Conservation (phyloP, 257 asterid species). For the Ilex aquifolium region DNA sequence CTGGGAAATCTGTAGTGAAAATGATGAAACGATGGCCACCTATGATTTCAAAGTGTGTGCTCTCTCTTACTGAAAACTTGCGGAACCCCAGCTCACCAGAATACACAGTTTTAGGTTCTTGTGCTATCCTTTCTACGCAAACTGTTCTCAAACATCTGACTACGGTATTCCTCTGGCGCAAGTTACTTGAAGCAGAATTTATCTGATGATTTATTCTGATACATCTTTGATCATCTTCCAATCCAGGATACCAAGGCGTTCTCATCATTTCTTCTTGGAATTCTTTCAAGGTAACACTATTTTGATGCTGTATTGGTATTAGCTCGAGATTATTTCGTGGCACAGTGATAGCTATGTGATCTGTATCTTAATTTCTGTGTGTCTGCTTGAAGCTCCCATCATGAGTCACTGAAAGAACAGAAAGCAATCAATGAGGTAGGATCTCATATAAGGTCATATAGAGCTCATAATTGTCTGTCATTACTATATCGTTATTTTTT, state of each 20-base stretch:
- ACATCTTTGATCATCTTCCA: constrained; percentile 16
- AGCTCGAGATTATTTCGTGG: constrained; percentile 9
- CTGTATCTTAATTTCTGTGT: constrained; percentile 4
- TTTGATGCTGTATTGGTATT: constrained; percentile 13
- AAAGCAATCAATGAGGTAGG: constrained; percentile 97
- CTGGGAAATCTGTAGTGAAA: constrained; percentile 74
- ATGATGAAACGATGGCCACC: constrained; percentile 98
- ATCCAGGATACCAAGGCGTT: constrained; percentile 84
- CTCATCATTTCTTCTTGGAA: constrained; percentile 87
- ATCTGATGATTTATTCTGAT: constrained; percentile 25
- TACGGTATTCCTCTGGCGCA: constrained; percentile 41
- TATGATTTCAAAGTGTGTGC: constrained; percentile 73
- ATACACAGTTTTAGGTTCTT: constrained; percentile 91
- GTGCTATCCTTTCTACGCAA: constrained; percentile 87
- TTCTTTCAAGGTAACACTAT: constrained; percentile 65
- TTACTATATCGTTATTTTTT: constrained; percentile 5
- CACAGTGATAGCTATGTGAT: background rate
- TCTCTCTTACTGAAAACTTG: constrained; percentile 62
- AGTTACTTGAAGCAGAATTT: constrained; percentile 5
- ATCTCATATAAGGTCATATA: constrained; percentile 4
- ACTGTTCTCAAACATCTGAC: constrained; percentile 86
- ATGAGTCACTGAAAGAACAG: constrained; percentile 92
- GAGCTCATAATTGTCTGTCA: constrained; percentile 1
- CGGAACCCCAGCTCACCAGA: constrained; percentile 68
- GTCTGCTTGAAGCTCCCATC: constrained; percentile 72